A percentile compares a stretch with the other conserved stretches of the same genome.
These are phyloP conservation scores for Lantana camara DNA, from an alignment of 257 asterid genomes.

Conservation along the genomic window DNA sequence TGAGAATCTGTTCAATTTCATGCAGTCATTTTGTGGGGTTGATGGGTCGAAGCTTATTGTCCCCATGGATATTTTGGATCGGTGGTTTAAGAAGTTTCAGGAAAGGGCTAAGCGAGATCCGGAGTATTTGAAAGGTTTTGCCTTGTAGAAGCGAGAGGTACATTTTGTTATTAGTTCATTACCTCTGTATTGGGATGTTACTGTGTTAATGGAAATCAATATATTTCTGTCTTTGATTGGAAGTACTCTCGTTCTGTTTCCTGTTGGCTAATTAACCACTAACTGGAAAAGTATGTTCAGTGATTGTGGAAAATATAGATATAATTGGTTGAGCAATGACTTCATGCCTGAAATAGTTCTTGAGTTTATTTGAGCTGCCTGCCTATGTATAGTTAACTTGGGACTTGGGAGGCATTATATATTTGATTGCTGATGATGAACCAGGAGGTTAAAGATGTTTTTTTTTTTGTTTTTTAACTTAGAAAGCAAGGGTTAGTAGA, in stretches of 20 bases:
- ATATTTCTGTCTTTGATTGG: not conserved
- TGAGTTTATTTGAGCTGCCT: not conserved
- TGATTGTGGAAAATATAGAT: not conserved
- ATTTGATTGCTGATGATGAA: too few relatives aligned
- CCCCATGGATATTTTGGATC: conserved; percentile 91
- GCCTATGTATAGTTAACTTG: too few relatives aligned
- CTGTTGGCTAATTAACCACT: not conserved
- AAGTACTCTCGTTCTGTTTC: not conserved
- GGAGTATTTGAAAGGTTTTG: conserved; percentile 83
- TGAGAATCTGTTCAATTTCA: conserved; percentile 89
- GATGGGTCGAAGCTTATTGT: conserved; percentile 90
- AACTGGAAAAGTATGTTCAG: not conserved
- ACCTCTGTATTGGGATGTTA: not conserved
- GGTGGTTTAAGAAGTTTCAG: conserved; percentile 98
- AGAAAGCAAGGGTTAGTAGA: not conserved
- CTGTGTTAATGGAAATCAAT: not conserved
- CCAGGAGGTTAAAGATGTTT: too few relatives aligned
- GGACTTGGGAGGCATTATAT: too few relatives aligned
- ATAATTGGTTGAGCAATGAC: not conserved
- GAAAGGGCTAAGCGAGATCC: conserved; percentile 94
- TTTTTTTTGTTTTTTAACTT: not conserved
- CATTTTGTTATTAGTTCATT: not conserved
- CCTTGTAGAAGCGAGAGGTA: conserved; percentile 48
- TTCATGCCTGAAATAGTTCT: not conserved
- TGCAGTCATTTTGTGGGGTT: conserved; percentile 95